Percentiles rank a stretch among this genome's conserved stretches.
phyloP scores from a whole-genome alignment of 352 stramenopile genomes.

The Phytophthora podocarpi region DNA sequence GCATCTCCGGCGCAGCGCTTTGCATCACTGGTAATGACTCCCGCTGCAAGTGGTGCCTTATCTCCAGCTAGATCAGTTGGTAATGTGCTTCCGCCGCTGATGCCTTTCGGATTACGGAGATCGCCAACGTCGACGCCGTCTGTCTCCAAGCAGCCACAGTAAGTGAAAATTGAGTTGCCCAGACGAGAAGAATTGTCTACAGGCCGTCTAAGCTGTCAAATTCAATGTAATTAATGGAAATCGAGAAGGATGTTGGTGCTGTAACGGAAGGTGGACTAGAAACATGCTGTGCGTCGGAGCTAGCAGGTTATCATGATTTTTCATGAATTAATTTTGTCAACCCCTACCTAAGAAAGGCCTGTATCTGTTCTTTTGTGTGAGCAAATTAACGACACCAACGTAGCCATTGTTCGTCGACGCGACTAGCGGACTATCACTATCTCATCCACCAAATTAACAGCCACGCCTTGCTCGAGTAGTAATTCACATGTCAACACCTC shows the following conservation, averaged over 20 bases:
- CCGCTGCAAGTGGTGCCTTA: constrained; percentile 1
- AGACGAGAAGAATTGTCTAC: constrained; percentile 7
- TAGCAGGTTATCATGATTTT: too few relatives aligned
- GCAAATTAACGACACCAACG: too few relatives aligned
- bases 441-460: too few relatives aligned
- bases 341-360: too few relatives aligned
- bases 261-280: too few relatives aligned
- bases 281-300: too few relatives aligned
- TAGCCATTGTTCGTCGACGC: too few relatives aligned
- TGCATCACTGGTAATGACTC: not conserved
- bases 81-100: constrained; percentile 25
- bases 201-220: constrained; percentile 7
- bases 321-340: too few relatives aligned
- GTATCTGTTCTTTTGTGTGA: too few relatives aligned
- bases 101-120: constrained; percentile 8
- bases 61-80: constrained; percentile 6
- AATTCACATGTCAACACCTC: too few relatives aligned
- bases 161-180: constrained; percentile 13
- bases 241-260: not conserved
- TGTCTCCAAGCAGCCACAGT: constrained; percentile 12
- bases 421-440: too few relatives aligned
- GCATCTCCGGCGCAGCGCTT: constrained; percentile 11
- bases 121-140: constrained; percentile 6
- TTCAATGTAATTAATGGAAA: constrained; percentile 12
- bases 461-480: too few relatives aligned